Conservation (phyloP, 805 yeast species). For the Sungouiozyma ichnusensis region DNA sequence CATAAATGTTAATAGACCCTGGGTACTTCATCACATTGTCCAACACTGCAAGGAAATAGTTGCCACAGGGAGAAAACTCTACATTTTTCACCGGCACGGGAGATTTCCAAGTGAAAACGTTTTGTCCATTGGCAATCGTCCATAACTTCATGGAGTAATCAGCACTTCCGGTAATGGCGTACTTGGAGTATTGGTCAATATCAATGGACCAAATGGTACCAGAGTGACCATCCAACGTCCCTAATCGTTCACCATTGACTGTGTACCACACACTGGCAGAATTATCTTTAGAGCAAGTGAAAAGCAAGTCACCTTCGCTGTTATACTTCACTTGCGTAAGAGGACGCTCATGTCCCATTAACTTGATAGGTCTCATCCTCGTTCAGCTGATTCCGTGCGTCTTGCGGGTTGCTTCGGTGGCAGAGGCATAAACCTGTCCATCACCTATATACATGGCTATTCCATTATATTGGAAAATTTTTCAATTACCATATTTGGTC, state of each 20-base stretch:
- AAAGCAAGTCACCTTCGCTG: conserved; percentile 87
- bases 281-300: conserved; percentile 86
- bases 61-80: conserved; percentile 68
- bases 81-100: conserved; percentile 87
- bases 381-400: too few relatives aligned
- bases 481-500: too few relatives aligned
- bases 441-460: too few relatives aligned
- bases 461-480: too few relatives aligned
- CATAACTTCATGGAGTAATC: conserved; percentile 80
- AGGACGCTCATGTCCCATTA: conserved; percentile 96
- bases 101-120: conserved; percentile 59
- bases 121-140: conserved; percentile 70
- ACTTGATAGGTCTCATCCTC: conserved; percentile 53
- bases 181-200: conserved; percentile 57
- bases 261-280: conserved; percentile 90
- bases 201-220: conserved; percentile 97
- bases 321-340: conserved; percentile 92
- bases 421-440: too few relatives aligned
- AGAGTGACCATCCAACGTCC: conserved; percentile 78
- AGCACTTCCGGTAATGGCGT: conserved; percentile 81
- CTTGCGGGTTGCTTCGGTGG: too few relatives aligned
- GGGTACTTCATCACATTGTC: conserved; percentile 87
- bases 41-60: conserved; percentile 60
- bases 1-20: conserved; percentile 65
- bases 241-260: conserved; percentile 91